Conservation (phyloP, 176 grass and related monocot genomes). For the Carex scoparia region DNA sequence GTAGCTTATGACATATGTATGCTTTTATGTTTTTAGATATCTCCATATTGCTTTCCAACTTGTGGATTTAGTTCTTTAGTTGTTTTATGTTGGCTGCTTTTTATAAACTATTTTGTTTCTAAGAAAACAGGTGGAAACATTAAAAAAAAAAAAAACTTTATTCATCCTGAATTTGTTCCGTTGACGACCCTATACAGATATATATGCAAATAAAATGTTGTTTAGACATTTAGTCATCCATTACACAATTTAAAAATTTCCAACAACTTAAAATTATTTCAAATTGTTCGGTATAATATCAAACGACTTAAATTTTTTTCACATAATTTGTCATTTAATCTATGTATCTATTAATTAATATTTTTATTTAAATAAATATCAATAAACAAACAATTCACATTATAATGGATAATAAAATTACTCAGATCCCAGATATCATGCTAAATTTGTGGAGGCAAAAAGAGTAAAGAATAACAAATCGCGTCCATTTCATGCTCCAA, state of each 20-base stretch:
- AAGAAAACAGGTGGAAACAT: no score
- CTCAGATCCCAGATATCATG: neutral
- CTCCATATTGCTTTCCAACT: no score
- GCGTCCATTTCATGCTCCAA: neutral
- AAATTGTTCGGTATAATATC: neutral
- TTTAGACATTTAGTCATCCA: neutral
- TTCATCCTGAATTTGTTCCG: neutral
- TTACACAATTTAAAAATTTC: neutral
- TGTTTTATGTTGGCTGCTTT: no score
- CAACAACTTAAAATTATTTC: neutral
- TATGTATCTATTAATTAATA: no score
- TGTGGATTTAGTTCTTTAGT: no score
- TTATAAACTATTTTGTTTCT: no score
- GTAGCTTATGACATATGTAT: no score
- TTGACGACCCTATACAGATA: neutral
- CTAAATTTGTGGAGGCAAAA: neutral
- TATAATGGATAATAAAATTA: neutral
- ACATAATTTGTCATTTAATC: neutral
- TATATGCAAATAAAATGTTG: neutral
- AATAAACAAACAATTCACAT: neutral
- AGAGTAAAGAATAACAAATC: neutral
- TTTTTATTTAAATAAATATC: neutral
- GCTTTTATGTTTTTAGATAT: no score
- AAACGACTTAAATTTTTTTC: neutral
- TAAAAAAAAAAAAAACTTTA: neutral